Base-by-base conservation (phyloP, 2,329 filamentous ascomycete species). In the Colletotrichum magnum region DNA sequence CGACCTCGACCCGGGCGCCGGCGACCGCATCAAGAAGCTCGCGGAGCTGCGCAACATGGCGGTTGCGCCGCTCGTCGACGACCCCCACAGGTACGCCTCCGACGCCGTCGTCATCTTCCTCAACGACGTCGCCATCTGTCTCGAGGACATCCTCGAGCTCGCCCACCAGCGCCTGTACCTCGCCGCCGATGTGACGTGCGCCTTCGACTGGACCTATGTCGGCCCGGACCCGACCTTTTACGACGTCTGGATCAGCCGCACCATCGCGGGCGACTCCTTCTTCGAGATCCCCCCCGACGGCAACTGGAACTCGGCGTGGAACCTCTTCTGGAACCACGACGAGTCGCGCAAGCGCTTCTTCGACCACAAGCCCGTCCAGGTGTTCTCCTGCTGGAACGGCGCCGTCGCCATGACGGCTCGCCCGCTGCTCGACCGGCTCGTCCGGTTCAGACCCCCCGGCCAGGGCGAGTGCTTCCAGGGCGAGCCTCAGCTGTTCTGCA, bases 371-470 rank as follows among this genome's bases (percentile, higher is more conserved):
- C 87, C 88, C 1, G 86, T 90, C 68, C 89, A 90, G 74, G 88
- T 89, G 0, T 90, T 88, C 68, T 76, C 87, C 1, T 90, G 89
- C 75, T 90, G 88, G 88, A 89, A 90, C 68, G 89, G 88, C 2
- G 86, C 84, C 0, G 80, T 81, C 0, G 83, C 81, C 0, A 84
- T 90, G 59, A 78, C 77, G 0, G 87, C 86, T 0, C 76, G 77
- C 48, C 85, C 87, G 0, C 74, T 90, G 9, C 66, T 88, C 4
- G 77, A 81, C 15, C 73, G 78, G 0, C 78, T 77, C 10, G 74
- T 89, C 2, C 70, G 74, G 6, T 90, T 90, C 73, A 81, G 88
- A 1, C 73, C 72, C 1, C 73, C 62, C 21, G 48, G 59, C 7
- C 21, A 73, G 15, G 79, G 75, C 5, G 88, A 90, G 73, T 90